phyloP scores from a whole-genome alignment of 1,284 basidiomycete species.

The Calocybe gambosa region DNA sequence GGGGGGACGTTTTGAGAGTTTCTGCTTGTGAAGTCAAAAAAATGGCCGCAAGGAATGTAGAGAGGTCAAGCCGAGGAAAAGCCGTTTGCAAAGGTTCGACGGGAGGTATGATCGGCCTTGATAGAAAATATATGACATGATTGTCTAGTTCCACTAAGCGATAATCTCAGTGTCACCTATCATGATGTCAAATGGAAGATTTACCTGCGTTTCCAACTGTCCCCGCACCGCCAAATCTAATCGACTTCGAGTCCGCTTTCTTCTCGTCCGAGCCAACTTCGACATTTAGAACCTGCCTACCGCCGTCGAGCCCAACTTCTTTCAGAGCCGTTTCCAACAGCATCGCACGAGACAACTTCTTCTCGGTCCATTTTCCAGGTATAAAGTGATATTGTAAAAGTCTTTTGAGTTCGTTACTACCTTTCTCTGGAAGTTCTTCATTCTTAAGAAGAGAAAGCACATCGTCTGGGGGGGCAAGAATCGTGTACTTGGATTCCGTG shows the following conservation, averaged over 20 bases:
- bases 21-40: slow-evolving; percentile 81
- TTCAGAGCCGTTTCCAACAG: slow-evolving; percentile 75
- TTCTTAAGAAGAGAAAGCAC: slow-evolving; percentile 59
- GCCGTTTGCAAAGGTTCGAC: slow-evolving; percentile 78
- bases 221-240: slow-evolving; percentile 82
- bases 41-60: slow-evolving; percentile 85
- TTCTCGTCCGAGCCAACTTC: slow-evolving; percentile 52
- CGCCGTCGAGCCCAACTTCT: slow-evolving; percentile 61
- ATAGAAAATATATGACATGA: slow-evolving; percentile 86
- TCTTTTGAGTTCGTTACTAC: slow-evolving; percentile 61
- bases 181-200: neutral
- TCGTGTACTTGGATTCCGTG: slow-evolving; percentile 66
- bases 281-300: slow-evolving; percentile 69
- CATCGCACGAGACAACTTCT: slow-evolving; percentile 68
- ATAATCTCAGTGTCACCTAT: neutral
- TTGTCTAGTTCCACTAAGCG: slow-evolving; percentile 64
- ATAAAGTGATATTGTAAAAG: slow-evolving; percentile 84
- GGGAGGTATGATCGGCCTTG: slow-evolving; percentile 79
- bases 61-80: slow-evolving; percentile 77
- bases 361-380: slow-evolving; percentile 65
- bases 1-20: slow-evolving; percentile 58
- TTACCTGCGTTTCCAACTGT: slow-evolving; percentile 73
- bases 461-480: slow-evolving; percentile 88
- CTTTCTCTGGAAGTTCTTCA: slow-evolving; percentile 54
- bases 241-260: slow-evolving; percentile 42